These are phyloP conservation scores for Eucalyptus cloeziana DNA, from an alignment of 345 rosid species.

Conservation along the genomic window DNA sequence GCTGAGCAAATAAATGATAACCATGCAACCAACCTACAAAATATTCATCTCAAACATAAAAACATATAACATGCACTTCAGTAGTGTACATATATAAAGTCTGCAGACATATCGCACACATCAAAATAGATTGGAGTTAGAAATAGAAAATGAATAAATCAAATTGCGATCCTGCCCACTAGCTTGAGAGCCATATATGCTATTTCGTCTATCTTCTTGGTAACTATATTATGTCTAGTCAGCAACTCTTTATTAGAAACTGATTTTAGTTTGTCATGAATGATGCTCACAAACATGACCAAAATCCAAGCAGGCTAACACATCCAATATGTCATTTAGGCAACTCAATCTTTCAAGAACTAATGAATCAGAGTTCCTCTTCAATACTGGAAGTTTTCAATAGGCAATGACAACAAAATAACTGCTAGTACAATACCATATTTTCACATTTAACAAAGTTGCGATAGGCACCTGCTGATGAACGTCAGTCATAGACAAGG, in stretches of 20 bases:
- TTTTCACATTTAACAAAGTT: background rate
- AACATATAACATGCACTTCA: background rate
- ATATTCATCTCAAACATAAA: background rate
- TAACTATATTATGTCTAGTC: background rate
- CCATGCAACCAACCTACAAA: background rate
- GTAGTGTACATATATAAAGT: background rate
- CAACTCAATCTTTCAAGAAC: background rate
- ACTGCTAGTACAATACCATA: background rate
- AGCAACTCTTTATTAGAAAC: background rate
- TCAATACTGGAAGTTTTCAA: background rate
- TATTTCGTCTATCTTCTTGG: background rate
- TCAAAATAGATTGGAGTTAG: background rate
- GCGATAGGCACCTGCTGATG: slow-evolving; percentile 74
- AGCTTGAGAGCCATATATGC: background rate
- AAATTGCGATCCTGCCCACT: background rate
- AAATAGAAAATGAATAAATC: background rate
- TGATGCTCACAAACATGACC: background rate
- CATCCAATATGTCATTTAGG: background rate
- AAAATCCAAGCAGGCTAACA: background rate
- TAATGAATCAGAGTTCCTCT: background rate
- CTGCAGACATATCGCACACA: background rate
- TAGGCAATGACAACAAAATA: background rate
- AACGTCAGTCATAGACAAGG: slow-evolving; percentile 91
- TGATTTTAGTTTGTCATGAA: background rate
- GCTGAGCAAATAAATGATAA: background rate